Evolutionary conservation across 2,329 filamentous ascomycete genomes (phyloP), one percentile per base, ranked within the genome.

Genomic region (Trichoderma atroviride): DNA sequence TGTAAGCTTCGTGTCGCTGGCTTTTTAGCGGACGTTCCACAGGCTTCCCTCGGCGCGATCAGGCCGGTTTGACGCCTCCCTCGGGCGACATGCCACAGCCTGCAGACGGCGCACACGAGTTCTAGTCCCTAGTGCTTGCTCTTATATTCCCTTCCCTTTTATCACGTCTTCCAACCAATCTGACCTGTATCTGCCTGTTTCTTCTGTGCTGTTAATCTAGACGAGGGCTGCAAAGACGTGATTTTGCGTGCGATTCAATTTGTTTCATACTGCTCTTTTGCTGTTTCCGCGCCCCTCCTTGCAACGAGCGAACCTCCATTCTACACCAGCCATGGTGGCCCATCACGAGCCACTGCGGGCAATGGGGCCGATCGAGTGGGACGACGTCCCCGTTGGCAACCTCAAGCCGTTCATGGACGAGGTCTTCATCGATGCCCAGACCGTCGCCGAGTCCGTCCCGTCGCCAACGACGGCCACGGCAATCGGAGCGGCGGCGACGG

Each of bases 381-480:
- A 83, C 40, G 79, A 80, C 73, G 73, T 83, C 64, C 74, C 81
- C 71, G 77, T 80, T 29, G 81, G 87, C 58, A 80, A 84, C 69
- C 83, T 90, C 52, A 80, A 83, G 24, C 74, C 81, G 9, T 89
- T 89, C 76, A 79, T 91, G 53, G 75, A 81, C 69, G 80, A 84
- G 53, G 87, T 91, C 70, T 92, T 95, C 77, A 81, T 81, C 33
- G 85, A 91, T 70, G 88, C 89, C 24, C 90, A 93, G 75, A 83
- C 90, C 22, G 86, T 96, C 68, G 83, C 92, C 74, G 92, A 94
- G 75, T 95, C 93, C 6, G 87, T 97, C 1, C 93, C 93, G 4
- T 77, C 76, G 10, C 74, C 79, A 13, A 71, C n/a, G 52, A 72
- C 65, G 80, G 82, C 82, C 75, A 77, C 73, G 72, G 79, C 76